Evolutionary conservation across 441 rosid genomes (phyloP), one percentile per base, ranked within the genome.

Genomic region (Jatropha multifida): DNA sequence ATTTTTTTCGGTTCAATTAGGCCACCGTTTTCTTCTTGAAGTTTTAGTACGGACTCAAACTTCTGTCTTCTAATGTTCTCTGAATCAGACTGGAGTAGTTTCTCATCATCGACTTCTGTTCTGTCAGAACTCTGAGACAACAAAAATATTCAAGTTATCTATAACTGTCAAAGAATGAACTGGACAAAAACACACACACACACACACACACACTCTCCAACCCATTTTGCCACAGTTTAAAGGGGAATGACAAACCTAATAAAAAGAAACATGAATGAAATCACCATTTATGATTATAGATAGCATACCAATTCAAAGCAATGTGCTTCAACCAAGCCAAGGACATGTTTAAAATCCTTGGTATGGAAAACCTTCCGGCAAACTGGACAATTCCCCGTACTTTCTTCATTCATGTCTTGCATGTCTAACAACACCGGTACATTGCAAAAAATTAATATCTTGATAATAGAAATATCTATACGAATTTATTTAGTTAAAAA

Each of bases 291-390:
- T 44, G 23, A 71, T 4, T 71, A 62, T 69, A 32, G 49, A 46
- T 38, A 54, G 58, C 76, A 76, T 84, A 94, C 97, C 91, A 61
- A 44, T 71, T 81, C 80, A 82, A 81, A 77, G 78, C 84, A 77
- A 32, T 83, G 85, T 74, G 85, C 32, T 79, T 87, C 89, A 75
- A 91, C 90, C 83, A 92, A 86, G 78, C 86, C 81, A 37, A 90
- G 89, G 77, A 92, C 97, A 41, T 94, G 97, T 65, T 90, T 90
- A 56, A 94, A 70, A 86, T 94, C 97, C 83, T 87, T 84, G 62
- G 82, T 71, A 54, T 86, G 93, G 71, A 92, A 92, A 67, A 81
- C 89, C 78, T 89, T 90, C 15, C 97, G 90, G 80, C 95, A 94
- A 76, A 94, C 93, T 27, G 97, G 97, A 78, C 98, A 94, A 68